Conservation (phyloP, 495 filamentous ascomycete species). For the Aspergillus nidulans region DNA sequence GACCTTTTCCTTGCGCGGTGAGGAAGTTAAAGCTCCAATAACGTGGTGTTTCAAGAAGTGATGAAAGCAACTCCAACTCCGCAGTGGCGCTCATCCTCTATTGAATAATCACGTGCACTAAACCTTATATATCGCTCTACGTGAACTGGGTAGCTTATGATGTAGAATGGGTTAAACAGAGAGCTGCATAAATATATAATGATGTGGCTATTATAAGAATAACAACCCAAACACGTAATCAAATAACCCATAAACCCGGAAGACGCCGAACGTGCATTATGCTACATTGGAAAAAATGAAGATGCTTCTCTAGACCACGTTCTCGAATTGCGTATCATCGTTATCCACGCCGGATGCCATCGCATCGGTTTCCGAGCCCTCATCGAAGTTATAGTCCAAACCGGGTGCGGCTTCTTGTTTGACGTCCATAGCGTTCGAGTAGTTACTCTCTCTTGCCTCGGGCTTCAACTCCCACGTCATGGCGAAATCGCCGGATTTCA, state of each 20-base stretch:
- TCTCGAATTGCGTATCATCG: conserved; percentile 74
- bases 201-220: neutral
- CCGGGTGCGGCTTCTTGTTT: conserved; percentile 48
- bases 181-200: too few relatives aligned
- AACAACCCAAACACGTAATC: conserved; percentile 9
- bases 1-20: conserved; percentile 4
- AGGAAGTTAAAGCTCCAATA: neutral
- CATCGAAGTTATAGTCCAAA: conserved; percentile 37
- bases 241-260: conserved; percentile 11
- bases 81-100: neutral
- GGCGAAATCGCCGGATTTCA: conserved; percentile 75
- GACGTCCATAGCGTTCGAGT: conserved; percentile 36
- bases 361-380: conserved; percentile 40
- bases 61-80: neutral
- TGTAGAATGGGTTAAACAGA: too few relatives aligned
- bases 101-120: conserved; percentile 2
- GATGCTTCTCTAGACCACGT: conserved; percentile 48
- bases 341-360: conserved; percentile 52
- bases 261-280: conserved; percentile 28
- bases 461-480: conserved; percentile 78
- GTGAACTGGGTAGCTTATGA: too few relatives aligned
- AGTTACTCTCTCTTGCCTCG: conserved; percentile 59
- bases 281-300: conserved; percentile 22
- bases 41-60: neutral
- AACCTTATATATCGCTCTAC: too few relatives aligned